Conservation (phyloP, 495 filamentous ascomycete genomes). For the Penicillium ochrochloron region DNA sequence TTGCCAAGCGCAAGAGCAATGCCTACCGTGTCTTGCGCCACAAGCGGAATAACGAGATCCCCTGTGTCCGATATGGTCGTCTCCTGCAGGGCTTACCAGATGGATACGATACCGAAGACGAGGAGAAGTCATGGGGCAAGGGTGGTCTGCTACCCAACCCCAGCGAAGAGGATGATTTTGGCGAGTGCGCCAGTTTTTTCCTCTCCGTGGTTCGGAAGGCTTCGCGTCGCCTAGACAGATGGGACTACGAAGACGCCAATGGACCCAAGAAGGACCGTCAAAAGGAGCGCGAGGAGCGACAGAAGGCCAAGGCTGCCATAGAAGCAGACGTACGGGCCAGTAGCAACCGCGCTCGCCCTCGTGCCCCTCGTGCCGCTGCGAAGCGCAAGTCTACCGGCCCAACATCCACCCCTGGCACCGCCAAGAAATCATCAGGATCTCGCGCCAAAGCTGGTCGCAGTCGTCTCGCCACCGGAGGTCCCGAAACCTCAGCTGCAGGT, state of each 20-base stretch:
- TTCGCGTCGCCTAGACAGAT: constrained; percentile 70
- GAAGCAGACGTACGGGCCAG: constrained; percentile 33
- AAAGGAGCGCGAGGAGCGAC: constrained; percentile 49
- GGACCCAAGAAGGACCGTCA: constrained; percentile 50
- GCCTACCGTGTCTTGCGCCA: constrained; percentile 64
- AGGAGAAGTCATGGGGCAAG: constrained; percentile 61
- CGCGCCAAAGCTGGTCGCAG: constrained; percentile 41
- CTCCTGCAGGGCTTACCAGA: constrained; percentile 69
- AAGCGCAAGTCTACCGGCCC: constrained; percentile 46
- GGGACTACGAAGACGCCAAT: constrained; percentile 63
- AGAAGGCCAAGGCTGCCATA: constrained; percentile 35
- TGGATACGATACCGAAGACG: constrained; percentile 81
- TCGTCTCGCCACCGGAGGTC: constrained; percentile 29
- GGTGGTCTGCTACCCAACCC: constrained; percentile 71
- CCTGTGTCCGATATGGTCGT: constrained; percentile 66
- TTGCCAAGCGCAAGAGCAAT: constrained; percentile 70
- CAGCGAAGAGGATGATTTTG: constrained; percentile 74
- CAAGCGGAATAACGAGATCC: constrained; percentile 63
- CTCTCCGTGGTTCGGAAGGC: constrained; percentile 72
- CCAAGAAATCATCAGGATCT: constrained; percentile 32
- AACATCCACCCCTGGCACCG: constrained; percentile 29
- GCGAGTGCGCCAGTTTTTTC: constrained; percentile 75
- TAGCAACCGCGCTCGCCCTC: constrained; percentile 29
- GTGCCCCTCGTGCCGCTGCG: constrained; percentile 24
- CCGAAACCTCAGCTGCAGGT: constrained; percentile 20